Percentiles rank a stretch among this genome's conserved stretches.
Conservation (phyloP, 2,329 filamentous ascomycete species). For the Aspergillus tubingensis region DNA sequence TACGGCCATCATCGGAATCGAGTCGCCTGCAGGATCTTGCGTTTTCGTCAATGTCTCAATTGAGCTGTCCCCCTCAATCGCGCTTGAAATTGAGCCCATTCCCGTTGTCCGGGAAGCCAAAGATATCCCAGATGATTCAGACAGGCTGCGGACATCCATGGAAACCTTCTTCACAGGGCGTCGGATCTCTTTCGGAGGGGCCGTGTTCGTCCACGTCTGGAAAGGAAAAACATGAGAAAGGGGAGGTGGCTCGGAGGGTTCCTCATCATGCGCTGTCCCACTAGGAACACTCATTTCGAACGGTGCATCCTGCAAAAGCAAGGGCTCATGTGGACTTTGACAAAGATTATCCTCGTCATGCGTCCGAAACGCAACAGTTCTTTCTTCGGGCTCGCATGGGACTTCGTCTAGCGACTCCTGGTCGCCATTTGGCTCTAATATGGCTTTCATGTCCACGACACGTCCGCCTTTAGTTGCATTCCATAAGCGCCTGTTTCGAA, state of each 20-base stretch:
- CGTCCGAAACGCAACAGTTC: slow-evolving; percentile 36
- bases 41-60: slow-evolving; percentile 64
- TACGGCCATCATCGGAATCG: slow-evolving; percentile 83
- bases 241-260: slow-evolving; percentile 32
- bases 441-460: slow-evolving; percentile 70
- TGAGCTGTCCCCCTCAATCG: slow-evolving; percentile 81
- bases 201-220: slow-evolving; percentile 59
- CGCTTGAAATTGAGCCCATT: slow-evolving; percentile 70
- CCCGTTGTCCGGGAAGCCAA: slow-evolving; percentile 79
- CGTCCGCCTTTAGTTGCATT: slow-evolving; percentile 79
- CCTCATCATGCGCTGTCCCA: slow-evolving; percentile 18
- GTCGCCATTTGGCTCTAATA: slow-evolving; percentile 71
- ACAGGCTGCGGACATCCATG: slow-evolving; percentile 86
- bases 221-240: slow-evolving; percentile 92
- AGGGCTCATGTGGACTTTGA: slow-evolving; percentile 24
- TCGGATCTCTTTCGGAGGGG: slow-evolving; percentile 44
- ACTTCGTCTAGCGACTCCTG: slow-evolving; percentile 38
- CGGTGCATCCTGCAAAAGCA: slow-evolving; percentile 26
- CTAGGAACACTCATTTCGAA: slow-evolving; percentile 23
- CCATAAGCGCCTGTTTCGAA: slow-evolving; percentile 84
- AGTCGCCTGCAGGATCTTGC: slow-evolving; percentile 71
- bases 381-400: slow-evolving; percentile 44
- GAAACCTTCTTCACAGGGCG: slow-evolving; percentile 76
- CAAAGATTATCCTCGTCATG: slow-evolving; percentile 34
- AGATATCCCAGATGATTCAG: slow-evolving; percentile 80